These are phyloP conservation scores for Solanum lycopersicoides DNA, from an alignment of 257 asterid species.

Conservation along the genomic window DNA sequence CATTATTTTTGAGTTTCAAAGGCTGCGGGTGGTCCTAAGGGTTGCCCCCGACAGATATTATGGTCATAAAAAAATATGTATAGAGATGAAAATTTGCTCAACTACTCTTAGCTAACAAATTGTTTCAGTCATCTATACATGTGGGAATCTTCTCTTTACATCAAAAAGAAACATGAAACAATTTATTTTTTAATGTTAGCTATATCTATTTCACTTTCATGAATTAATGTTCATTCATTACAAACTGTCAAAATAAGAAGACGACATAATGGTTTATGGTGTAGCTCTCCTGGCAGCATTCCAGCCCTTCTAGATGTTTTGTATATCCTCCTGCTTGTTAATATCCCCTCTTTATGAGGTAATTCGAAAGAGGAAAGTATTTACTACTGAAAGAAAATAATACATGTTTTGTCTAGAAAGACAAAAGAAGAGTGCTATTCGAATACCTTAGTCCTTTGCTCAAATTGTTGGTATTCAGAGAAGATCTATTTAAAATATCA, in stretches of 20 bases:
- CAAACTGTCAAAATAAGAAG: not conserved
- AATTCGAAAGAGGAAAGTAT: not conserved
- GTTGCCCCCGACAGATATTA: not conserved
- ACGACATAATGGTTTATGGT: not conserved
- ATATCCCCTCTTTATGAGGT: not conserved
- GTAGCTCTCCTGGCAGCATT: not conserved
- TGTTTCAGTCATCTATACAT: not conserved
- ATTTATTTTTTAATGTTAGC: not conserved
- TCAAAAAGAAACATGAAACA: not conserved
- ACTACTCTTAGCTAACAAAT: not conserved
- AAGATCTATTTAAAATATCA: not conserved
- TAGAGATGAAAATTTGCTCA: not conserved
- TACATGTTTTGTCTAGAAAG: not conserved
- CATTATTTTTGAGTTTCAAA: not conserved
- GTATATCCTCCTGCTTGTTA: not conserved
- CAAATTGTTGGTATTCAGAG: not conserved
- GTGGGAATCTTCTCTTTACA: not conserved
- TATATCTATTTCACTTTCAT: not conserved
- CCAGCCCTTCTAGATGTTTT: not conserved
- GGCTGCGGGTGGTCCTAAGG: not conserved
- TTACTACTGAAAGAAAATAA: not conserved
- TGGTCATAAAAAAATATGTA: not conserved
- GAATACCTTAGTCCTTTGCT: not conserved
- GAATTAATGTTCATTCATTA: not conserved
- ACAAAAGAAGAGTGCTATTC: not conserved